phyloP scores from a whole-genome alignment of 495 filamentous ascomycete species.

The Daldinia caldariorum region DNA sequence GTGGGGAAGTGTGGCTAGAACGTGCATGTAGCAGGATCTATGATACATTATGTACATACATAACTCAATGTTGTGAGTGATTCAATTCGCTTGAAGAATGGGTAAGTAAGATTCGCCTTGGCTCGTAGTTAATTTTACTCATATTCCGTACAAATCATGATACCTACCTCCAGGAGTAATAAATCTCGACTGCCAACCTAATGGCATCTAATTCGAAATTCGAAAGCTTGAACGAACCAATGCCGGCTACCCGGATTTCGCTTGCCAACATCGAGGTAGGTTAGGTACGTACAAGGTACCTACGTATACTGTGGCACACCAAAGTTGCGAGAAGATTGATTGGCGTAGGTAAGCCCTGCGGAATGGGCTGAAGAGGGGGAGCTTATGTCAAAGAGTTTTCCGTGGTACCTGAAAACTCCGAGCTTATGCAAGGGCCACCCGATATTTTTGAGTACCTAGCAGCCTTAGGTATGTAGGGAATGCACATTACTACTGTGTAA shows the following conservation, averaged over 20 bases:
- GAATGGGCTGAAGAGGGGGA: slow-evolving; percentile 30
- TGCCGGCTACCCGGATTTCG: slow-evolving; percentile 7
- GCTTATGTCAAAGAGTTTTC: slow-evolving; percentile 32
- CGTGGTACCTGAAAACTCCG: slow-evolving; percentile 14
- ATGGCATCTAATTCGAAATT: not conserved
- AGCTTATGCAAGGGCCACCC: slow-evolving; percentile 36
- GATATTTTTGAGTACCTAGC: slow-evolving; percentile 1
- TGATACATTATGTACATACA: too few species aligned
- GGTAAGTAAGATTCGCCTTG: not conserved
- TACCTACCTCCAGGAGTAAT: not conserved
- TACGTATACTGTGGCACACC: not conserved
- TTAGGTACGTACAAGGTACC: too few species aligned
- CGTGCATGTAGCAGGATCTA: not conserved
- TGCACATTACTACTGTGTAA: not conserved
- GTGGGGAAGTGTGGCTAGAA: slow-evolving; percentile 28
- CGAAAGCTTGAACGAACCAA: not conserved
- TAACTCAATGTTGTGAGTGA: too few species aligned
- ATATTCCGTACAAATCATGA: too few species aligned
- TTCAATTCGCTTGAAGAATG: not conserved
- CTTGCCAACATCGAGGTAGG: too few species aligned
- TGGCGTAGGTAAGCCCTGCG: slow-evolving; percentile 33
- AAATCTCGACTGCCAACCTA: not conserved
- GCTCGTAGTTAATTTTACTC: not conserved
- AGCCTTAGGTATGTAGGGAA: too few species aligned
- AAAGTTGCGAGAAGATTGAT: slow-evolving; percentile 3